phyloP scores from a whole-genome alignment of 2,329 filamentous ascomycete species.

The Penicillium sp. region DNA sequence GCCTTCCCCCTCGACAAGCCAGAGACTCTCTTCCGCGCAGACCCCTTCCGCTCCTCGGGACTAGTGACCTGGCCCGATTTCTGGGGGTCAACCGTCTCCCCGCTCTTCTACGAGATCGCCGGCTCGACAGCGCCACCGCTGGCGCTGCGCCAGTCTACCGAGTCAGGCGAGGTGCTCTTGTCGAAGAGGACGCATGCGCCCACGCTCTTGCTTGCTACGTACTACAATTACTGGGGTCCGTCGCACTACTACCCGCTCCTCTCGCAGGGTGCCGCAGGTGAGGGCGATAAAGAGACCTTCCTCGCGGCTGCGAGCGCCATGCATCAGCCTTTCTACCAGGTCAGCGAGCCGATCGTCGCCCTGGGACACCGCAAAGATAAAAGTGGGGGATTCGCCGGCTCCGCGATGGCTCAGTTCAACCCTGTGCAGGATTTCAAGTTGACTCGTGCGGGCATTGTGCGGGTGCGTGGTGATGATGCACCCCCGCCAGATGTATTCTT shows the following conservation, averaged over 20 bases:
- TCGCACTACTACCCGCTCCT: conserved; percentile 51
- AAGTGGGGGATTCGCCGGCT: conserved; percentile 35
- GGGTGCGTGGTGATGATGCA: conserved; percentile 34
- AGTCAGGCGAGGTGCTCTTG: conserved; percentile 53
- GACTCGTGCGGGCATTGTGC: conserved; percentile 30
- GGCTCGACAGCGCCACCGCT: conserved; percentile 34
- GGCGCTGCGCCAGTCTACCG: conserved; percentile 42
- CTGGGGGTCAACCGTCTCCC: conserved; percentile 49
- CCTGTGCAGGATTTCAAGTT: conserved; percentile 38
- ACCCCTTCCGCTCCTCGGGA: conserved; percentile 45
- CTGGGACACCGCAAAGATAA: conserved; percentile 32
- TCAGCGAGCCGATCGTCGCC: conserved; percentile 41
- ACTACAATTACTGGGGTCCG: conserved; percentile 60
- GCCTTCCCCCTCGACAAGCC: conserved; percentile 49
- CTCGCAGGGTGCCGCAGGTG: conserved; percentile 45
- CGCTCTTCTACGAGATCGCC: conserved; percentile 50
- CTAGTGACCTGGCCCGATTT: conserved; percentile 39
- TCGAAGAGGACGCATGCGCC: conserved; percentile 52
- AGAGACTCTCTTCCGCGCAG: conserved; percentile 43
- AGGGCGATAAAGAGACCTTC: conserved; percentile 57
- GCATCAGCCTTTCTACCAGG: conserved; percentile 45
- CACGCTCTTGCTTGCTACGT: conserved; percentile 53
- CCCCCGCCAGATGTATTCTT: conserved; percentile 40
- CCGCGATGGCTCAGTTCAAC: conserved; percentile 45
- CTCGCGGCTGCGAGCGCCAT: conserved; percentile 47